Conservation (phyloP, 2,329 filamentous ascomycete genomes). For the Fusarium dimerum region DNA sequence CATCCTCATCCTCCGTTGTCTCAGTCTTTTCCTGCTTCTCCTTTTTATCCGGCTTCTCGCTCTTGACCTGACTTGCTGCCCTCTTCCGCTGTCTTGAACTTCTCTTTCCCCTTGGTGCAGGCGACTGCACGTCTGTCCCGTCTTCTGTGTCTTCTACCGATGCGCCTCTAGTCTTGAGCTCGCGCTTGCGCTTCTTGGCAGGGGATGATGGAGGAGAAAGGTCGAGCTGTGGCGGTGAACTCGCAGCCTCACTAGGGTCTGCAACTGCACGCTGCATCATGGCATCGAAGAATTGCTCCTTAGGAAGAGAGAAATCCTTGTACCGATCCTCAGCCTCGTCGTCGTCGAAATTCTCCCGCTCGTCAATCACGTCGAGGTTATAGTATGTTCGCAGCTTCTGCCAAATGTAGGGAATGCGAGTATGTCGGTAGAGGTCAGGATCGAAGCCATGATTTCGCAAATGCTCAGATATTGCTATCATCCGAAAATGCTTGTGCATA, state of each 20-base stretch:
- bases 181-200: slow-evolving; percentile 48
- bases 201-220: slow-evolving; percentile 36
- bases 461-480: slow-evolving; percentile 82
- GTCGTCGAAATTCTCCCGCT: slow-evolving; percentile 72
- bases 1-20: slow-evolving; percentile 36
- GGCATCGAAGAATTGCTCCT: slow-evolving; percentile 44
- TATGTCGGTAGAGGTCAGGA: slow-evolving; percentile 71
- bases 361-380: slow-evolving; percentile 82
- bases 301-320: slow-evolving; percentile 65
- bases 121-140: slow-evolving; percentile 41
- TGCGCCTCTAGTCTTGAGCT: slow-evolving; percentile 41
- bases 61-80: slow-evolving; percentile 44
- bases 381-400: slow-evolving; percentile 81
- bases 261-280: slow-evolving; percentile 49
- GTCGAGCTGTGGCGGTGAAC: slow-evolving; percentile 49
- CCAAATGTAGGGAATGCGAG: slow-evolving; percentile 90
- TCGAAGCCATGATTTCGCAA: slow-evolving; percentile 79
- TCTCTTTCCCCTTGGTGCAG: slow-evolving; percentile 40
- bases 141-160: slow-evolving; percentile 53
- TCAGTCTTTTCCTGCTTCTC: slow-evolving; percentile 38
- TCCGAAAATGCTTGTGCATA: slow-evolving; percentile 92
- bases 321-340: slow-evolving; percentile 61
- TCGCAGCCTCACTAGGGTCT: slow-evolving; percentile 48
- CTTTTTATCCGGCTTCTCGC: slow-evolving; percentile 27
- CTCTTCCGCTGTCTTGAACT: slow-evolving; percentile 47